Percentiles rank a stretch among this genome's conserved stretches.
These are phyloP conservation scores for Ascochyta koolunga DNA, from an alignment of 2,329 filamentous ascomycete species.

Conservation along the genomic window DNA sequence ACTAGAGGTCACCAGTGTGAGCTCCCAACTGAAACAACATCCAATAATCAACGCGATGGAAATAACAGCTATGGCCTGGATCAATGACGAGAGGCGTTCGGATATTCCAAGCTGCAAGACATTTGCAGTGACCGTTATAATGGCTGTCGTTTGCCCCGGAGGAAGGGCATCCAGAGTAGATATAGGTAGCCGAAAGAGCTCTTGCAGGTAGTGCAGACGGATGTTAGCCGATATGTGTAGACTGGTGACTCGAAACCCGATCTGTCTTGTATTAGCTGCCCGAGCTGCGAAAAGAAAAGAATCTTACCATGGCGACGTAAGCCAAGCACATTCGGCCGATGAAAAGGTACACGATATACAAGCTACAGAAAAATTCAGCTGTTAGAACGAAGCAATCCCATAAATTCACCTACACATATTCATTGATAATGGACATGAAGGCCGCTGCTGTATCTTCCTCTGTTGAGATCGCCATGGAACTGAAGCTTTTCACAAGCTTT, in stretches of 20 bases:
- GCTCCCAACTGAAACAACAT: conserved; percentile 34
- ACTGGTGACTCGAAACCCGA: conserved; percentile 34
- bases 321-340: conserved; percentile 60
- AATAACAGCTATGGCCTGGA: conserved; percentile 34
- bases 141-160: conserved; percentile 34
- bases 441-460: not conserved
- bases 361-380: not conserved
- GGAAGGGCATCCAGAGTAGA: conserved; percentile 35
- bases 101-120: conserved; percentile 38
- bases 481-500: conserved; percentile 24
- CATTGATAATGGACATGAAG: conserved; percentile 24
- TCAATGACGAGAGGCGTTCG: conserved; percentile 31
- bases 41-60: conserved; percentile 31
- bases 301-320: conserved; percentile 60
- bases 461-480: not conserved
- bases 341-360: conserved; percentile 64
- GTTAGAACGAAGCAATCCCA: not conserved
- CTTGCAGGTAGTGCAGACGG: conserved; percentile 32
- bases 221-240: conserved; percentile 35
- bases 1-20: conserved; percentile 34
- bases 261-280: conserved; percentile 19
- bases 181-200: conserved; percentile 32
- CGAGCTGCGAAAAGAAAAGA: not conserved
- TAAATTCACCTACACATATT: conserved; percentile 22
- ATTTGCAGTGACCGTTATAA: conserved; percentile 37